Percentiles rank a stretch among this genome's conserved stretches.
Evolutionary conservation across 1,284 basidiomycete species (phyloP).

Genomic region (Salmacisia buchloeana): DNA sequence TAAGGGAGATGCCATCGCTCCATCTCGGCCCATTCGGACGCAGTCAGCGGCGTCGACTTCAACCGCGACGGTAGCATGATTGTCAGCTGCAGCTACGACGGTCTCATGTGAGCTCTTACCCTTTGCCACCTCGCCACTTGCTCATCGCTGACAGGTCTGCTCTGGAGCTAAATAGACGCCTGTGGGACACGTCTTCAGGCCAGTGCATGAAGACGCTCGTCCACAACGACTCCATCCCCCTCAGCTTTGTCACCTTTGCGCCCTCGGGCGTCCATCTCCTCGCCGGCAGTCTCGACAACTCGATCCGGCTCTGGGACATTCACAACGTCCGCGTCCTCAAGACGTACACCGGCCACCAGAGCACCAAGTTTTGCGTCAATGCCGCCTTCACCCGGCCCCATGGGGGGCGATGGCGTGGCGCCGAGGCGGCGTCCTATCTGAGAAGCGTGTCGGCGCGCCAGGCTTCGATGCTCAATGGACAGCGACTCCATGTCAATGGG

Average conservation of each 20-base stretch:
- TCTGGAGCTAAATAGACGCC: slow-evolving; percentile 58
- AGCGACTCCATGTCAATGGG: background rate
- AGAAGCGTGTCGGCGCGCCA: slow-evolving; percentile 2
- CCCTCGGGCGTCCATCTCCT: slow-evolving; percentile 85
- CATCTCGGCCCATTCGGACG: slow-evolving; percentile 86
- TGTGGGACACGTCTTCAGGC: slow-evolving; percentile 89
- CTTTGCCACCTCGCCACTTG: background rate
- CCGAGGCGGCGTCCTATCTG: slow-evolving; percentile 14
- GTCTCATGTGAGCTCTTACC: slow-evolving; percentile 69
- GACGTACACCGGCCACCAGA: slow-evolving; percentile 77
- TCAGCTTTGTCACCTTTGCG: slow-evolving; percentile 79
- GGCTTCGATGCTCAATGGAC: background rate
- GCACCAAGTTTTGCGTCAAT: slow-evolving; percentile 64
- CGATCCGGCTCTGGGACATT: slow-evolving; percentile 87
- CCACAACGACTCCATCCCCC: slow-evolving; percentile 89
- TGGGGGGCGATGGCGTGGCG: background rate
- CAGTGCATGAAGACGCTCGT: slow-evolving; percentile 95
- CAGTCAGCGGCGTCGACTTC: slow-evolving; percentile 86
- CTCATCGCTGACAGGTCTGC: slow-evolving; percentile 54
- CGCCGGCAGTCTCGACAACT: slow-evolving; percentile 83
- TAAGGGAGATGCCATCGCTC: slow-evolving; percentile 35
- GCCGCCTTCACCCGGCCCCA: slow-evolving; percentile 12
- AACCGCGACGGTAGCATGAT: slow-evolving; percentile 91
- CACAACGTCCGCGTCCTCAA: slow-evolving; percentile 87
- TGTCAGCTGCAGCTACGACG: slow-evolving; percentile 89